phyloP scores from a whole-genome alignment of 768 basidiomycete genomes.

The Boletus tylopilopsis region DNA sequence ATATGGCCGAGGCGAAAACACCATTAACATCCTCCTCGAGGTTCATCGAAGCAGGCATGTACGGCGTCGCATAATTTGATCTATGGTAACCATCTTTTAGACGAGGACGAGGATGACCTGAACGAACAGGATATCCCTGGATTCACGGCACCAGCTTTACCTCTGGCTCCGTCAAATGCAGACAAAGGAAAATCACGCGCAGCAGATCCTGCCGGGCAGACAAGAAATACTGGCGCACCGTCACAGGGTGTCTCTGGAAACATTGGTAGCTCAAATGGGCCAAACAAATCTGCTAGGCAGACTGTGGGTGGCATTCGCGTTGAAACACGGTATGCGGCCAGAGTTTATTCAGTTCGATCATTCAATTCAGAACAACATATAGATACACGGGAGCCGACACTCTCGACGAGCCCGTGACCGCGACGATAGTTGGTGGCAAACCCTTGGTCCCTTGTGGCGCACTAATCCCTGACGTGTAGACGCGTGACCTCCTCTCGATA shows the following conservation, averaged over 20 bases:
- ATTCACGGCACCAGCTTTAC: slow-evolving; percentile 62
- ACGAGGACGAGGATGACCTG: slow-evolving; percentile 74
- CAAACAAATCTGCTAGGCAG: slow-evolving; percentile 47
- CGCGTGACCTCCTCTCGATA: slow-evolving; percentile 85
- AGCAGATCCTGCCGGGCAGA: slow-evolving; percentile 48
- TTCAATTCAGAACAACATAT: neutral
- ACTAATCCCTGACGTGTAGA: slow-evolving; percentile 41
- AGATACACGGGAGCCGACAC: slow-evolving; percentile 83
- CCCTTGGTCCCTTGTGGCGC: slow-evolving; percentile 1
- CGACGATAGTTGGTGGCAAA: slow-evolving; percentile 74
- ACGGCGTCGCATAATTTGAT: neutral
- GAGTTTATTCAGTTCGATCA: neutral
- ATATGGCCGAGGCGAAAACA: slow-evolving; percentile 34
- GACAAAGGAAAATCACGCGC: slow-evolving; percentile 76
- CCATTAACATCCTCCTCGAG: slow-evolving; percentile 63
- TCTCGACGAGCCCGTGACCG: slow-evolving; percentile 85
- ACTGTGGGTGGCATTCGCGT: slow-evolving; percentile 83
- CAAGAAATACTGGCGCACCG: slow-evolving; percentile 28
- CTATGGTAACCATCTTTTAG: slow-evolving; percentile 26
- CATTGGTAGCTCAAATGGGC: slow-evolving; percentile 53
- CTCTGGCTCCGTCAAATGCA: slow-evolving; percentile 37
- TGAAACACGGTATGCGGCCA: slow-evolving; percentile 69
- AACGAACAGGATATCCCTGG: slow-evolving; percentile 81
- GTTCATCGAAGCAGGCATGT: slow-evolving; percentile 75
- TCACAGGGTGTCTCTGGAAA: slow-evolving; percentile 59